A percentile compares a stretch with the other conserved stretches of the same genome.
Evolutionary conservation across 2,329 filamentous ascomycete genomes (phyloP).

Genomic region (Gliomastix tumulicola): DNA sequence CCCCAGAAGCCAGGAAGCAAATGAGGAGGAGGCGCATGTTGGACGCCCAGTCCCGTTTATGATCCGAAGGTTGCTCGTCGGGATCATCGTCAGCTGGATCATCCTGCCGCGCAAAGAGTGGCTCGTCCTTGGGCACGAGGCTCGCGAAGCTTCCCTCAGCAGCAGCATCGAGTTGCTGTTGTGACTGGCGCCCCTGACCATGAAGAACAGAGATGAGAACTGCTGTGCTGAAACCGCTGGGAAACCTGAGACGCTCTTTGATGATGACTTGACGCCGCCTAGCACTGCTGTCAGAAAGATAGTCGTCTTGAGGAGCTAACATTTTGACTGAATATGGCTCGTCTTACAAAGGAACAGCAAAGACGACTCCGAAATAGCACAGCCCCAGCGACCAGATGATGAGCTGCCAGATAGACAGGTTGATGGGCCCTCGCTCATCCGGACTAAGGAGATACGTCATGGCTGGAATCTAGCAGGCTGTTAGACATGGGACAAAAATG

Average conservation of each 20-base stretch:
- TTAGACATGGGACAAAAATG: not conserved
- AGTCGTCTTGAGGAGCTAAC: too few species aligned
- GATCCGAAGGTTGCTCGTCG: constrained; percentile 19
- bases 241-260: constrained; percentile 85
- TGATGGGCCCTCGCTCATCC: constrained; percentile 72
- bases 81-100: constrained; percentile 25
- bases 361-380: constrained; percentile 94
- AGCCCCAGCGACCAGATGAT: constrained; percentile 88
- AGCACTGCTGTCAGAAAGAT: not conserved
- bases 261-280: constrained; percentile 85
- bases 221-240: constrained; percentile 90
- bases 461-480: constrained; percentile 59
- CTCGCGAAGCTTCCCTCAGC: constrained; percentile 33
- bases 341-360: constrained; percentile 75
- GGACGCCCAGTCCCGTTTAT: constrained; percentile 26
- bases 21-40: constrained; percentile 48
- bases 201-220: constrained; percentile 89
- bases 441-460: constrained; percentile 76
- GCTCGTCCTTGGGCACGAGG: constrained; percentile 25
- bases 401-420: constrained; percentile 66
- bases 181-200: constrained; percentile 38
- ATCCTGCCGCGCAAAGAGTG: constrained; percentile 3
- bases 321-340: not conserved
- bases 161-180: constrained; percentile 23
- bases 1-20: constrained; percentile 52